Evolutionary conservation across 805 yeast species (phyloP), one percentile per base, ranked within the genome.

Genomic region (Spathaspora passalidarum): DNA sequence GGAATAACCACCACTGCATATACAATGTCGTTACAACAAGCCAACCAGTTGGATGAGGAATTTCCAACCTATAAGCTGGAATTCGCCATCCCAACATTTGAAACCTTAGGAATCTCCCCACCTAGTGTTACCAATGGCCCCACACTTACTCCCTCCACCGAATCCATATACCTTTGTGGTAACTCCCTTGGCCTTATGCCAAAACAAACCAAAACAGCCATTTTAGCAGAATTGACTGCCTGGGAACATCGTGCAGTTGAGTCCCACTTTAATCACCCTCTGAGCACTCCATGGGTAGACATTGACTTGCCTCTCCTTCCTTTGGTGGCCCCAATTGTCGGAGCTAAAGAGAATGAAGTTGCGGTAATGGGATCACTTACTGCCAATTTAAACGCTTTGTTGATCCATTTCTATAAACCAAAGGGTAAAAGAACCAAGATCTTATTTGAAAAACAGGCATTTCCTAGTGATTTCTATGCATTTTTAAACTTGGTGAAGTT

Each of bases 131-230:
- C n/a, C n/a, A 55, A 32, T 4, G 17, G 59, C 32, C 39, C 51
- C 35, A 37, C 42, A 8, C 52, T 49, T 32, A 38, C 40, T 17
- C 52, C 54, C 6, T 45, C 47, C 16, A 49, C 56, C 29, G 46
- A 53, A 7, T 69, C 78, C 10, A 70, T 76, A 18, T 92, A 91
- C 60, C 70, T 91, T 40, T 89, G 96, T 65, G 98, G 98, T 2
- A 92, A 91, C 68, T 88, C 96, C n/a, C 78, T 91, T 5, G 98
- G 98, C 0, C 67, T 91, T 48, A 86, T 89, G 91, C 97, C 98
- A 0, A 69, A 65, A 42, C 59, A 69, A 6, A 82, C 91, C 0
- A 69, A 78, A 26, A 51, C 53, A 5, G 86, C 86, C 13, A 68
- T 91, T 13, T 64, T 65, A 41, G 74, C 69, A 35, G 97, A 91